A percentile compares a stretch with the other conserved stretches of the same genome.
Conservation (phyloP, 1,284 basidiomycete species). For the Spongispora temasekensis region DNA sequence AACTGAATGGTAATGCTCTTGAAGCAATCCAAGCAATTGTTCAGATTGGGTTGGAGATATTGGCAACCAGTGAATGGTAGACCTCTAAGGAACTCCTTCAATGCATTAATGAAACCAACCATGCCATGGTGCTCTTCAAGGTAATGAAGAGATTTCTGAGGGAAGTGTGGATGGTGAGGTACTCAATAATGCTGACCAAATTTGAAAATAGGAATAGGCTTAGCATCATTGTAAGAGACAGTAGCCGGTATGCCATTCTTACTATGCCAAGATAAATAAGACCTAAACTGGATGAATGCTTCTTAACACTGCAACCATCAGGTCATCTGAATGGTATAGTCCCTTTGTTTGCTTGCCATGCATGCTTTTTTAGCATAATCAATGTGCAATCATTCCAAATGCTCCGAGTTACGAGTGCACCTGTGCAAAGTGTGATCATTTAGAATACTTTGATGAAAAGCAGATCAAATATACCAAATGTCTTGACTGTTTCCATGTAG, state of each 20-base stretch:
- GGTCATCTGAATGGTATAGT: constrained; percentile 12
- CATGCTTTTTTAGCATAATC: constrained; percentile 21
- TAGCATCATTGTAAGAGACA: not conserved
- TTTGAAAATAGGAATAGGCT: not conserved
- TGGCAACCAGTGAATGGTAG: not conserved
- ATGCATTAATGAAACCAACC: not conserved
- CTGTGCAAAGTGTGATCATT: no score
- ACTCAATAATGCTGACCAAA: not conserved
- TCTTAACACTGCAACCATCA: constrained; percentile 12
- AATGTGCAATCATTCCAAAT: constrained; percentile 19
- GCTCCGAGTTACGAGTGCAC: constrained; percentile 18
- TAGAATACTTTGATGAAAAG: no score
- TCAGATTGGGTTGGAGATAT: not conserved
- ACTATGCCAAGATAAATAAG: not conserved
- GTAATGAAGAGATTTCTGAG: not conserved
- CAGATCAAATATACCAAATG: constrained; percentile 6
- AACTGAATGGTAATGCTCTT: not conserved
- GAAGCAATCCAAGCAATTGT: not conserved
- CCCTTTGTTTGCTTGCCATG: constrained; percentile 6
- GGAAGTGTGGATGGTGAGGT: not conserved
- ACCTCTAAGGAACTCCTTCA: not conserved
- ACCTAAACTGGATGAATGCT: not conserved
- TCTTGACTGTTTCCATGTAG: constrained; percentile 11
- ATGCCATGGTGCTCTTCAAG: not conserved
- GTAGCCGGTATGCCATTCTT: not conserved